A percentile compares a stretch with the other conserved stretches of the same genome.
Conservation (phyloP, 805 yeast species). For the Metschnikowia picachoensis region DNA sequence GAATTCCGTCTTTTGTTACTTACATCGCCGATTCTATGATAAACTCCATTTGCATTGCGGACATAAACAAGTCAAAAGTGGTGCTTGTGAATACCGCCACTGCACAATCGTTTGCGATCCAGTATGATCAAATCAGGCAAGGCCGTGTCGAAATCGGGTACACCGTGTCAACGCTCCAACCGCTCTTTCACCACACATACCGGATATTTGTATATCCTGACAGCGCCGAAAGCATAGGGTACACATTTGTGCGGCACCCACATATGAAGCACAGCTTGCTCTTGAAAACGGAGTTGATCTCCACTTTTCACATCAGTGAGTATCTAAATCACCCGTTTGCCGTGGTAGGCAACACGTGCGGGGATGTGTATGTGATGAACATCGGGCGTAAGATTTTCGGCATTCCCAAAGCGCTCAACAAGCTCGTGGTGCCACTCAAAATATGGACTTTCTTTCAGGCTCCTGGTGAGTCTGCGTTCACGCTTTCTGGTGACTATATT, state of each 20-base stretch:
- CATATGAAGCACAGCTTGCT: constrained; percentile 31
- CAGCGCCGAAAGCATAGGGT: constrained; percentile 27
- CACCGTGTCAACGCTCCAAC: constrained; percentile 24
- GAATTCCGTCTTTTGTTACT: constrained; percentile 31
- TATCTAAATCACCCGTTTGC: constrained; percentile 37
- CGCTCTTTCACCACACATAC: constrained; percentile 27
- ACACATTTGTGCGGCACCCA: constrained; percentile 29
- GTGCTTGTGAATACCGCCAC: constrained; percentile 32
- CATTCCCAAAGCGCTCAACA: constrained; percentile 32
- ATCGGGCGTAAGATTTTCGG: constrained; percentile 35
- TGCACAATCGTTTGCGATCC: constrained; percentile 18
- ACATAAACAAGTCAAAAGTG: constrained; percentile 20
- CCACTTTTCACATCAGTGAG: constrained; percentile 28
- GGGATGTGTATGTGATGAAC: constrained; percentile 35
- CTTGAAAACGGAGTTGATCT: constrained; percentile 29
- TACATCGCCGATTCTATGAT: constrained; percentile 32
- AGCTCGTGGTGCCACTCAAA: constrained; percentile 40
- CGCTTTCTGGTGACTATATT: constrained; percentile 26
- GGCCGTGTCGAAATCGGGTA: constrained; percentile 25
- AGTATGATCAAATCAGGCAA: constrained; percentile 25
- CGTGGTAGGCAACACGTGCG: constrained; percentile 32
- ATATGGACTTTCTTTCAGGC: constrained; percentile 28
- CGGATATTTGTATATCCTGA: constrained; percentile 26
- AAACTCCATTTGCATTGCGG: constrained; percentile 24
- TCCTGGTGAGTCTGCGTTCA: constrained; percentile 12